phyloP scores from a whole-genome alignment of 1,139 yeast genomes.

The Yamadazyma jaroonii region DNA sequence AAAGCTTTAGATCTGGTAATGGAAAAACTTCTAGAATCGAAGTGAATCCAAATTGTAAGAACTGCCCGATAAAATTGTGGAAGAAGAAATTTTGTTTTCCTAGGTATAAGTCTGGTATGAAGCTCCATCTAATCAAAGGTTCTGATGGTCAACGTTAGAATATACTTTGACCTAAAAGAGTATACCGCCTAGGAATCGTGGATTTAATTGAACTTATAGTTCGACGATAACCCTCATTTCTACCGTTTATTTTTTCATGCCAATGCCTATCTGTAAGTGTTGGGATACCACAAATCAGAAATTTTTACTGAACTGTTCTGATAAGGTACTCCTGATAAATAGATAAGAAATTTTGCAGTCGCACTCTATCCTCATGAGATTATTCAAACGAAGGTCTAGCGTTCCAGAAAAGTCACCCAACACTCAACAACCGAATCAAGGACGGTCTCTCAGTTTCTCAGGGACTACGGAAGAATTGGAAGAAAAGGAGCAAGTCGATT shows the following conservation, averaged over 20 bases:
- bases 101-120: conserved; percentile 44
- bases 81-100: conserved; percentile 41
- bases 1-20: conserved; percentile 1
- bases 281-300: too few species aligned
- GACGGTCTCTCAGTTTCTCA: conserved; percentile 2
- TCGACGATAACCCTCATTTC: too few species aligned
- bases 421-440: neutral
- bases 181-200: too few species aligned
- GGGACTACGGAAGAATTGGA: neutral
- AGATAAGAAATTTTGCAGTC: conserved; percentile 3
- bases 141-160: neutral
- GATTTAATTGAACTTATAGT: too few species aligned
- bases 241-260: too few species aligned
- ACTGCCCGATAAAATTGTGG: conserved; percentile 26
- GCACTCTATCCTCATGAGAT: conserved; percentile 1
- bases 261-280: too few species aligned
- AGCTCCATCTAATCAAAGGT: conserved; percentile 11
- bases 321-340: neutral
- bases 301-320: neutral
- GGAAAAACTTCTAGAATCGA: conserved; percentile 11
- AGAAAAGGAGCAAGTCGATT: neutral
- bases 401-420: conserved; percentile 1
- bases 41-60: neutral
- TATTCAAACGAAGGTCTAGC: conserved; percentile 4
- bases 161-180: conserved; percentile 5